Percentiles rank a stretch among this genome's conserved stretches.
Evolutionary conservation across 805 yeast species (phyloP).

Genomic region (Metschnikowia orientalis): DNA sequence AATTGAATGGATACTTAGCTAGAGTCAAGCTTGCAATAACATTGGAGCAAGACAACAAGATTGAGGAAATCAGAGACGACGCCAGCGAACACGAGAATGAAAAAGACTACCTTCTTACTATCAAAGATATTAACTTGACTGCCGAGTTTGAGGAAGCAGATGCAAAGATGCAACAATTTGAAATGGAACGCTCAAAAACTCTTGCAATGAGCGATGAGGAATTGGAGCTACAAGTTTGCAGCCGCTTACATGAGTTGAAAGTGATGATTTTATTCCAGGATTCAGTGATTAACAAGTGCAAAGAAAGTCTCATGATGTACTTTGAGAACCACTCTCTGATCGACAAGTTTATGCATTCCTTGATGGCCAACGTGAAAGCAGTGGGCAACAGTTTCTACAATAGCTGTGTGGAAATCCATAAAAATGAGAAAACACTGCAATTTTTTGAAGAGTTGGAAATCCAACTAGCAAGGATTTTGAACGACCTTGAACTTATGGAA

Average conservation of each 20-base stretch:
- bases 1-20: slow-evolving; percentile 1
- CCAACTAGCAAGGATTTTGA: not conserved
- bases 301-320: not conserved
- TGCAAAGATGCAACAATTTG: slow-evolving; percentile 2
- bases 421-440: not conserved
- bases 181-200: slow-evolving; percentile 1
- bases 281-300: slow-evolving; percentile 1
- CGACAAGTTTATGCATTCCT: slow-evolving; percentile 1
- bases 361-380: slow-evolving; percentile 2
- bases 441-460: not conserved
- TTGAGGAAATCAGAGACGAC: not conserved
- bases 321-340: slow-evolving; percentile 2
- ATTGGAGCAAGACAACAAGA: not conserved
- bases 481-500: slow-evolving; percentile 1
- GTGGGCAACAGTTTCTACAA: slow-evolving; percentile 1
- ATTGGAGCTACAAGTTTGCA: slow-evolving; percentile 2
- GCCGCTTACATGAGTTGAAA: slow-evolving; percentile 3
- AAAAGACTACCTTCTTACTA: not conserved
- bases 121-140: slow-evolving; percentile 3
- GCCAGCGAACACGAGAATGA: slow-evolving; percentile 1
- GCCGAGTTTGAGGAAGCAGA: slow-evolving; percentile 1
- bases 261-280: slow-evolving; percentile 2
- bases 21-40: not conserved
- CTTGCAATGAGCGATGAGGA: not conserved
- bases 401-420: slow-evolving; percentile 2